Evolutionary conservation across 768 basidiomycete genomes (phyloP), one percentile per base, ranked within the genome.

Genomic region (Amanita inopinata): DNA sequence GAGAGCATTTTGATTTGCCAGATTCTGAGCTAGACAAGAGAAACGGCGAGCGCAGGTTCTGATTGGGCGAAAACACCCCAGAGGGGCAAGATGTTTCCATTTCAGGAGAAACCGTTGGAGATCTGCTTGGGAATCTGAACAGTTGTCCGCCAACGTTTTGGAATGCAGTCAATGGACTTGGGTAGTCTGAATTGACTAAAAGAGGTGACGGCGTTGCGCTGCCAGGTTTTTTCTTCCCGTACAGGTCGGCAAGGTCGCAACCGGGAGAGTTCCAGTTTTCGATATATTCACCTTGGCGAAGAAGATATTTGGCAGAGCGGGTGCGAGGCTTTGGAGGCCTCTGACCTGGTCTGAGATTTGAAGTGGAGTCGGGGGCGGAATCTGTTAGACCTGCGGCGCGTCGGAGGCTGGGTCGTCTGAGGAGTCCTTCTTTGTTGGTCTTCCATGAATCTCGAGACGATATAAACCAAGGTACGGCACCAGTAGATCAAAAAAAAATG

Each of bases 221-320:
- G 5, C 12, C 25, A 34, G 33, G 14, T 4, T 20, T 23, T 19
- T 36, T 36, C 15, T 23, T 35, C n/a, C 42, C 34, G 24, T 43
- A 43, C 5, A 43, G 14, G 5, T 43, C 42, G 11, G 42, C 35
- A 12, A 43, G 33, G 2, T 43, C 42, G 18, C 42, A 43, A 8
- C 39, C 39, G 11, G 28, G 39, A 8, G 14, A 30, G 23, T 31
- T 36, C 42, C 42, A 43, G 34, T 43, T 43, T 12, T 43, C 42
- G 17, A 43, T 18, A 17, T 43, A 28, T 19, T 20, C 15, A 5
- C 42, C 42, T 28, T 43, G 33, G 5, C 42, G 42, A 19, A 43
- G 42, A 6, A 35, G 33, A 27, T 43, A 43, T 19, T 43, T 43
- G 34, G 42, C 35, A 7, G 42, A 43, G n/a, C 27, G 35, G 10